Base-by-base conservation (phyloP, 169 alveolate species). In the Eimeria falciformis region DNA sequence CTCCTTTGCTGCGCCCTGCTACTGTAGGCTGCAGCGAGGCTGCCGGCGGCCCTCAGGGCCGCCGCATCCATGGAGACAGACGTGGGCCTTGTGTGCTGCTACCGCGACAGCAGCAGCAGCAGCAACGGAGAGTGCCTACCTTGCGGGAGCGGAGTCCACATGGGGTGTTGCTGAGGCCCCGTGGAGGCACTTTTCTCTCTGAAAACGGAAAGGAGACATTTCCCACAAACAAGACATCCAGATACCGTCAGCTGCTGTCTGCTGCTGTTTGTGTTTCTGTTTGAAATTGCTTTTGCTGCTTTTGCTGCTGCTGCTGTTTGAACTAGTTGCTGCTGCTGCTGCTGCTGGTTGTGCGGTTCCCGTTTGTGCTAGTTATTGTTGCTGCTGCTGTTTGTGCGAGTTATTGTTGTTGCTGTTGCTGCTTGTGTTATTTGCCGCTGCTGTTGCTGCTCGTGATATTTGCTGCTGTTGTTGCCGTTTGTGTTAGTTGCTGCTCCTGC, bases 101-200 rank as follows among this genome's bases (percentile, higher is more conserved):
- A 6, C 73, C 17, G 73, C 62, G 62, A 50, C 73, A 62, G 29
- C 73, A 62, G 73, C 73, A 62, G 73, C 73, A 62, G 73, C 73
- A 62, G 73, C 73, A 62, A 29, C 25, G 29, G 73, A n/a, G n/a
- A 29, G 37, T 18, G 73, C 73, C n/a, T 62, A 12, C n/a, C 7
- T 62, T 62, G 73, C 73, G n/a, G 33, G 73, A 62, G n/a, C 12
- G 73, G 29, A 62, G 73, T 18, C 25, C 73, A 12, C 6, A 62
- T 29, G n/a, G 73, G n/a, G 73, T 62, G 17, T 29, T 62, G 12
- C 73, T 62, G 73, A 18, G 73, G 37, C 14, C 73, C 73, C n/a
- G 73, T 14, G 73, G n/a, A 14, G 73, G 25, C 25, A 29, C n/a
- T 50, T 12, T 21, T 50, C 23, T 21, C 62, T 50, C 62, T 0